Evolutionary conservation across 352 stramenopile species (phyloP).

Genomic region (Globisporangium alternatum): DNA sequence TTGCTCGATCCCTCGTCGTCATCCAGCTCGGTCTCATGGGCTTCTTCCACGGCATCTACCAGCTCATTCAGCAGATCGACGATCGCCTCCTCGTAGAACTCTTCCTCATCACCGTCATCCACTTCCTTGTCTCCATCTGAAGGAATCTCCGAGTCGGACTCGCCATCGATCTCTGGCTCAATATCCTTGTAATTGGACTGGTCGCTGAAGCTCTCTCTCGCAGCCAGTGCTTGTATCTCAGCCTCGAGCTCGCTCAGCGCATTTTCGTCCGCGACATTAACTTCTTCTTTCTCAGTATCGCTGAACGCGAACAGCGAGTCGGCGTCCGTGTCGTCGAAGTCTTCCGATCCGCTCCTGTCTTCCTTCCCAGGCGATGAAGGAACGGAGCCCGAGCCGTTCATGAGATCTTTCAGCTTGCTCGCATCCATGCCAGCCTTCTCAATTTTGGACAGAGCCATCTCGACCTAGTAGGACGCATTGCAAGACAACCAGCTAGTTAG

Average conservation of each 20-base stretch:
- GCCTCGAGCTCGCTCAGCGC: slow-evolving; percentile 13
- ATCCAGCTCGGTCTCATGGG: slow-evolving; percentile 7
- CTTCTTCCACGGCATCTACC: slow-evolving; percentile 15
- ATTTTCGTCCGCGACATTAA: neutral
- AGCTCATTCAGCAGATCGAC: slow-evolving; percentile 26
- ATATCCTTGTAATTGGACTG: neutral
- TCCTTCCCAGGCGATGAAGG: neutral
- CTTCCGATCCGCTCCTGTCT: slow-evolving; percentile 2
- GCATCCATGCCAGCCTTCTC: slow-evolving; percentile 52
- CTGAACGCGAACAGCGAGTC: slow-evolving; percentile 9
- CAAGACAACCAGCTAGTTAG: neutral
- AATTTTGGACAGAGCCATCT: slow-evolving; percentile 71
- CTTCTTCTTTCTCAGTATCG: slow-evolving; percentile 16
- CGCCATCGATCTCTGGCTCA: slow-evolving; percentile 15
- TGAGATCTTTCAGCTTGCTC: slow-evolving; percentile 40
- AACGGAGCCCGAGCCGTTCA: slow-evolving; percentile 16
- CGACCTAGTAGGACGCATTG: slow-evolving; percentile 27
- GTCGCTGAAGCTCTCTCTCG: neutral
- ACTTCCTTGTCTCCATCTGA: slow-evolving; percentile 14
- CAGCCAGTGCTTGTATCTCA: slow-evolving; percentile 11
- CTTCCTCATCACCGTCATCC: slow-evolving; percentile 8
- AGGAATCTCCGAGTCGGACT: slow-evolving; percentile 11
- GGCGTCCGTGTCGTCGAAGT: slow-evolving; percentile 10
- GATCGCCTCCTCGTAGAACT: slow-evolving; percentile 24
- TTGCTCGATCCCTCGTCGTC: slow-evolving; percentile 11